A percentile compares a stretch with the other conserved stretches of the same genome.
Evolutionary conservation across 2,329 filamentous ascomycete species (phyloP).

Genomic region (Xylaria arbuscula): DNA sequence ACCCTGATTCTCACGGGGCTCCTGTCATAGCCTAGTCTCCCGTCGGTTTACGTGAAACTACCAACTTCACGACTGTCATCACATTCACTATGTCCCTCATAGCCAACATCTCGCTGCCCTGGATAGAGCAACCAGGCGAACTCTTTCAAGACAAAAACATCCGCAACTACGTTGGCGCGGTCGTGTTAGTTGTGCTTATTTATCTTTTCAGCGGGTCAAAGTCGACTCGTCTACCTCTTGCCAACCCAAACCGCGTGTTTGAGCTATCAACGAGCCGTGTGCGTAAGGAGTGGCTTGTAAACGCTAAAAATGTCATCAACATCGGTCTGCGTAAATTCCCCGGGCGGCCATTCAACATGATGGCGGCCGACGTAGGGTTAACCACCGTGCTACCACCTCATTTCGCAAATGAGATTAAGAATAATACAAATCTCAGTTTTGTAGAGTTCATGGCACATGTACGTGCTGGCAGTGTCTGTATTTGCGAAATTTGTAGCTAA

Average conservation of each 20-base stretch:
- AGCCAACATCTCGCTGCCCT: neutral
- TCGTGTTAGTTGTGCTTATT: neutral
- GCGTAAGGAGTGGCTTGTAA: conserved; percentile 2
- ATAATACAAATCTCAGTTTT: neutral
- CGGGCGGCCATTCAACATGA: conserved; percentile 4
- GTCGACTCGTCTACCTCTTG: neutral
- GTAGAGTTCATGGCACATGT: conserved; percentile 7
- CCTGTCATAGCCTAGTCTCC: neutral
- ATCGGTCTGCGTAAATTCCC: neutral
- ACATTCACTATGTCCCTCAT: neutral
- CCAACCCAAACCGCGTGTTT: neutral
- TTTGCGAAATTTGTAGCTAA: neutral
- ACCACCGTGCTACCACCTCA: neutral
- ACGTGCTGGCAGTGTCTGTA: neutral
- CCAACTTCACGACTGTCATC: neutral
- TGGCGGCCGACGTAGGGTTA: conserved; percentile 2
- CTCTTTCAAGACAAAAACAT: neutral
- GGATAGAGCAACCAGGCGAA: neutral
- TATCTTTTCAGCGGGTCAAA: neutral
- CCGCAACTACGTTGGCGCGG: neutral
- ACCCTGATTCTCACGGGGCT: neutral
- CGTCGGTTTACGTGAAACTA: neutral
- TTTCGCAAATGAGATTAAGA: conserved; percentile 6
- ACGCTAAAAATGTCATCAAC: neutral
- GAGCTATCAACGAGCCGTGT: neutral